phyloP scores from a whole-genome alignment of 768 basidiomycete genomes.

The Jaapia argillacea region DNA sequence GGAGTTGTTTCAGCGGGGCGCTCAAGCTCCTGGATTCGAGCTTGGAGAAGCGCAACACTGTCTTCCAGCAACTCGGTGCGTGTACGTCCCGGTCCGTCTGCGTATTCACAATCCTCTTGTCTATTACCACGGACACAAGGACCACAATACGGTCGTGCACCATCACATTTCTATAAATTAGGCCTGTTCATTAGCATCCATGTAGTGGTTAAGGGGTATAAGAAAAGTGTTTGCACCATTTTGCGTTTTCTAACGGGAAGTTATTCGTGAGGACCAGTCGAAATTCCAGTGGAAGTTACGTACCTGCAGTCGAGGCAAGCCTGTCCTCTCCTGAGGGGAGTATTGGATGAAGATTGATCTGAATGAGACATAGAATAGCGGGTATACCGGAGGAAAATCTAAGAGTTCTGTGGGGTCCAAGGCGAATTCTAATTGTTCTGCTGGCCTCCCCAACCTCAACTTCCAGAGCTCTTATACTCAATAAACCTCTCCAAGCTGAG shows the following conservation, averaged over 20 bases:
- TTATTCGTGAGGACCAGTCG: background rate
- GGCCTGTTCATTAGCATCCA: too few species aligned
- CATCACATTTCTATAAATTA: conserved; percentile 76
- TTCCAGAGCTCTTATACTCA: too few species aligned
- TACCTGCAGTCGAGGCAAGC: conserved; percentile 12
- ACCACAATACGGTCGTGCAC: conserved; percentile 50
- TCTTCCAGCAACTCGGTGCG: conserved; percentile 53
- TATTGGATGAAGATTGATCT: conserved; percentile 3
- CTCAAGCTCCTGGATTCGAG: conserved; percentile 31
- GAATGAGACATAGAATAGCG: too few species aligned
- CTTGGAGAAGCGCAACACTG: conserved; percentile 42
- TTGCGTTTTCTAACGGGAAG: conserved; percentile 31
- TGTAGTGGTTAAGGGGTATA: too few species aligned
- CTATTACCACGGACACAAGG: conserved; percentile 52
- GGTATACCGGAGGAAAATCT: too few species aligned
- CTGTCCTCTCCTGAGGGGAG: conserved; percentile 10
- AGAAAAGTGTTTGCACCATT: too few species aligned
- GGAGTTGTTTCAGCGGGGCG: conserved; percentile 6
- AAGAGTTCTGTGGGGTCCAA: too few species aligned
- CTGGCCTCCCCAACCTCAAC: too few species aligned
- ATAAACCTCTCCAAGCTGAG: too few species aligned
- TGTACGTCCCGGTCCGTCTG: conserved; percentile 54
- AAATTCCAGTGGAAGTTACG: background rate
- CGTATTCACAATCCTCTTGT: conserved; percentile 62
- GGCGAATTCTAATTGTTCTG: too few species aligned